Percentiles rank a stretch among this genome's conserved stretches.
phyloP scores from a whole-genome alignment of 192 early-diverging fungal species.

The Mortierella claussenii region DNA sequence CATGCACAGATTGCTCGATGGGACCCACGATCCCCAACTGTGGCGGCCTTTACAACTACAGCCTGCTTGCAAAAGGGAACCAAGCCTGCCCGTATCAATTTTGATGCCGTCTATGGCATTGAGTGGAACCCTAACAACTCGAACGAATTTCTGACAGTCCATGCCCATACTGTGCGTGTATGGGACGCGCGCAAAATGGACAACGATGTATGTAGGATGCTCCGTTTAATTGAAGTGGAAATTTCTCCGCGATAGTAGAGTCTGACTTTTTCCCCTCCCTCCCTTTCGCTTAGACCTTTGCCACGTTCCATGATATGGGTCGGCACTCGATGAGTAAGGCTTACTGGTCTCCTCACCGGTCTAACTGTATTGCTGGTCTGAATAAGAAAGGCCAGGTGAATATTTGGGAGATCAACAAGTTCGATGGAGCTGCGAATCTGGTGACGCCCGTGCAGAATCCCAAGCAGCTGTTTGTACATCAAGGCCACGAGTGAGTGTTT shows the following conservation, averaged over 20 bases:
- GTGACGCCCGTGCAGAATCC: constrained; percentile 3
- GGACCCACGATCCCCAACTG: constrained; percentile 18
- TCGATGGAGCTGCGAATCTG: constrained; percentile 1
- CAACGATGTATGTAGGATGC: constrained; percentile 18
- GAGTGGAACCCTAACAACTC: constrained; percentile 32
- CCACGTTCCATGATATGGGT: constrained; percentile 14
- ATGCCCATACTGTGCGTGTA: constrained; percentile 8
- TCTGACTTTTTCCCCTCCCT: neutral
- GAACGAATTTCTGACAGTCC: constrained; percentile 36
- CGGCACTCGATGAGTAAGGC: constrained; percentile 4
- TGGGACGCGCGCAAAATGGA: constrained; percentile 41
- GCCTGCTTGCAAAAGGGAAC: neutral
- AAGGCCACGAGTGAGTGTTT: constrained; percentile 16
- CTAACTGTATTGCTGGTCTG: constrained; percentile 16
- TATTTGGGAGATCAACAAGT: constrained; percentile 39
- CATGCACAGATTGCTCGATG: constrained; percentile 28
- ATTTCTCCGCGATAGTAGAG: neutral
- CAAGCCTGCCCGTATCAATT: neutral
- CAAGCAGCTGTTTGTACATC: constrained; percentile 14
- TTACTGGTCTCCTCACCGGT: constrained; percentile 28
- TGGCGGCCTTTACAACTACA: neutral
- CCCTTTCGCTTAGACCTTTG: constrained; percentile 2
- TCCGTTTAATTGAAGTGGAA: neutral
- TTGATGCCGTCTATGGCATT: constrained; percentile 13
- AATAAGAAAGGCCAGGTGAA: constrained; percentile 6